phyloP scores from a whole-genome alignment of 108 stramenopile genomes.

The Schizochytrium sp. region DNA sequence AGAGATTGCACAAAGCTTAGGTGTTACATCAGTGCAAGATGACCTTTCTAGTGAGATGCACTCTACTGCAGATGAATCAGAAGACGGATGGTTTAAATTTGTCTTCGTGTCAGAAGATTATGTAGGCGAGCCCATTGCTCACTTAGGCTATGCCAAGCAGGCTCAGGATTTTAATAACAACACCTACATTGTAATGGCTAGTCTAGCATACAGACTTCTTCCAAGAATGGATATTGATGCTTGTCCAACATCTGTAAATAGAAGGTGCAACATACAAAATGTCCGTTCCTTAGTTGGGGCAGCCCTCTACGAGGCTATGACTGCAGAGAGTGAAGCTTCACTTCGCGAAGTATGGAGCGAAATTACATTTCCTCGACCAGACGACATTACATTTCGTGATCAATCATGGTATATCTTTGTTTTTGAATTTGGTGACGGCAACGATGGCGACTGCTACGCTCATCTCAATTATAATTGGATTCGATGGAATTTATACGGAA shows the following conservation, averaged over 20 bases:
- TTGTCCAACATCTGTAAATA: not conserved
- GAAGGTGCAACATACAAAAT: conserved; percentile 6
- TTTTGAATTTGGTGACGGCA: not conserved
- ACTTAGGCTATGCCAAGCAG: not conserved
- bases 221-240: conserved; percentile 8
- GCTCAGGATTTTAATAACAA: not conserved
- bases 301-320: not conserved
- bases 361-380: not conserved
- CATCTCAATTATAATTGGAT: not conserved
- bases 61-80: not conserved
- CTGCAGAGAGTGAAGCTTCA: not conserved
- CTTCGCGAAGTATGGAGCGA: conserved; percentile 9
- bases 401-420: not conserved
- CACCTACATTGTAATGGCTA: not conserved
- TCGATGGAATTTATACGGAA: not conserved
- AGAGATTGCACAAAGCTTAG: not conserved
- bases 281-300: conserved; percentile 13
- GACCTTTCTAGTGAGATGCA: not conserved
- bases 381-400: conserved; percentile 5
- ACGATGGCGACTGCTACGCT: not conserved
- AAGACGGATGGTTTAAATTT: conserved; percentile 16
- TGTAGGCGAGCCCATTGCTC: not conserved
- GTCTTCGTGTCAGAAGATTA: conserved; percentile 10
- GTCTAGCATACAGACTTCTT: not conserved
- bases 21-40: not conserved